Base-by-base conservation (phyloP, 192 early-diverging fungal genomes). In the Backusella parvicylindrica region DNA sequence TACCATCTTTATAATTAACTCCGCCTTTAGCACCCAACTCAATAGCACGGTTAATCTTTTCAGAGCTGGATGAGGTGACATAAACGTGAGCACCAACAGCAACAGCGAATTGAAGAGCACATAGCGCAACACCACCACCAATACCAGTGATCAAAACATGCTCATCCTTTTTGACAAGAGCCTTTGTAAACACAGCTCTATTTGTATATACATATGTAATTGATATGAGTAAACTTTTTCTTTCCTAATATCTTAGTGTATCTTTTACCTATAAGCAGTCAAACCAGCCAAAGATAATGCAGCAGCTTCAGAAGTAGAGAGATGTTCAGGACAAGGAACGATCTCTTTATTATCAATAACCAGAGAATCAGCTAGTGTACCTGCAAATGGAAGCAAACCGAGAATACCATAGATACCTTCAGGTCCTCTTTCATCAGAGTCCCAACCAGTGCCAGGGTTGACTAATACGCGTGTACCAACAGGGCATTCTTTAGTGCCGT, bases 101-200 rank as follows among this genome's bases (percentile, higher is more conserved):
- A 11, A 92, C 81, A 28, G 85, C 84, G 76, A 94, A 91, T 64
- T 89, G 85, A 36, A 94, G 66, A 12, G 90, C 90, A 74, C 86
- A 84, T 18, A 92, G 70, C 0, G 92, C 92, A 47, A 92, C 90
- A 37, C 92, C 92, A 63, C 92, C 92, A 31, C 92, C 92, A 77
- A 93, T 93, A 47, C 92, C 92, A 33, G 92, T 87, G 31, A 93
- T 85, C 1, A 93, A 75, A 12, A 93, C 89, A 53, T 83, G 83
- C 16, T 86, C 78, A 4, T 87, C 89, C 9, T 78, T 60, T 32
- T 76, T 66, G 30, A 91, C 83, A 32, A 86, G 50, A 0, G 83
- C 92, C 60, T 90, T 86, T 12, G 91, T 88, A 38, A 93, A 85
- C 0, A 84, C 75, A 15, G 92, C 92, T 40, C 92, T 87, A 75